Percentiles rank a stretch among this genome's conserved stretches.
Conservation (phyloP, 495 filamentous ascomycete genomes). For the Talaromyces stipitatus region DNA sequence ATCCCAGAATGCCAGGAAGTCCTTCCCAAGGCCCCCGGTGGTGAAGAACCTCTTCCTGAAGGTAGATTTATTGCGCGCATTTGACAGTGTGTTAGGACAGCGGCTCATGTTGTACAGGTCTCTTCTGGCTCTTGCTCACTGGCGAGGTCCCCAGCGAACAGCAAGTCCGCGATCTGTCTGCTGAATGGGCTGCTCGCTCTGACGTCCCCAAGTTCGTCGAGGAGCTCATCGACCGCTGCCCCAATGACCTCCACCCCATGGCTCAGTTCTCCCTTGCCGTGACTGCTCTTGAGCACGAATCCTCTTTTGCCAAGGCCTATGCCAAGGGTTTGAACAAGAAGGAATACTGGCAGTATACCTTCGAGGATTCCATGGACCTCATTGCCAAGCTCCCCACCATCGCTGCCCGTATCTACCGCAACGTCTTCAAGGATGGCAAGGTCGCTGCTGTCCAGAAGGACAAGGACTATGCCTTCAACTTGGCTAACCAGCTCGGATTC, state of each 20-base stretch:
- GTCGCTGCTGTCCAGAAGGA: conserved; percentile 91
- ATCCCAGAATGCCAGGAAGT: conserved; percentile 98
- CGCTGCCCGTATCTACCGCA: conserved; percentile 96
- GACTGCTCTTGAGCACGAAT: conserved; percentile 96
- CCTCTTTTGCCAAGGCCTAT: conserved; percentile 93
- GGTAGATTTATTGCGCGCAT: conserved; percentile 37
- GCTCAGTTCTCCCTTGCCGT: conserved; percentile 98
- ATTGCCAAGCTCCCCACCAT: conserved; percentile 99
- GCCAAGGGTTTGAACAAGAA: conserved; percentile 98
- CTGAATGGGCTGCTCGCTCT: conserved; percentile 97
- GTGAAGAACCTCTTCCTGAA: conserved; percentile 93
- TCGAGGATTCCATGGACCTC: conserved; percentile 99
- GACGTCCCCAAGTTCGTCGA: conserved; percentile 94
- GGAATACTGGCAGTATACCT: conserved; percentile 98
- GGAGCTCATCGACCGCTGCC: conserved; percentile 99
- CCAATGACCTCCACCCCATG: conserved; percentile 97
- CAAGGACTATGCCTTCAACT: conserved; percentile 97
- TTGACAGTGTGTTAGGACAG: background rate
- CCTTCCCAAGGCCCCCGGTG: conserved; percentile 92
- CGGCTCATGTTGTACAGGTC: conserved; percentile 47
- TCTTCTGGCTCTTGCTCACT: conserved; percentile 99
- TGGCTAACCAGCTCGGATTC: conserved; percentile 97
- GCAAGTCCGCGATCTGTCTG: conserved; percentile 94
- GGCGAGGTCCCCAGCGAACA: conserved; percentile 95
- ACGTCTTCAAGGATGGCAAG: conserved; percentile 99